Conservation (phyloP, 2,329 filamentous ascomycete species). For the Diaporthe ampelina region DNA sequence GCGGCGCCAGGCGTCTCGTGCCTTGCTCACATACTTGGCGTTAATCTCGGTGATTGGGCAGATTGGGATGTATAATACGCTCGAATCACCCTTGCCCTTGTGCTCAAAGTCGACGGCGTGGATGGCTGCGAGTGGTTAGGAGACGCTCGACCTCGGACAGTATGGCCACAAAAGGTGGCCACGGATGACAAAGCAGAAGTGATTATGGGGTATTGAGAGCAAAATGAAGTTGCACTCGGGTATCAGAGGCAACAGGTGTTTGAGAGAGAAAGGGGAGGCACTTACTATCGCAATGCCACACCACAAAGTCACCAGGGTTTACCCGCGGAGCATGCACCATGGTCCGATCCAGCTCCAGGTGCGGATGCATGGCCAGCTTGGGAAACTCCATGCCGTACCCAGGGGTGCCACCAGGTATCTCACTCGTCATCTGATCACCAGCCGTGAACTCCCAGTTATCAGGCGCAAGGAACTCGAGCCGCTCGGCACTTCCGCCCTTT, state of each 20-base stretch:
- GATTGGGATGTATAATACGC: conserved; percentile 90
- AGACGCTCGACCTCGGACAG: not conserved
- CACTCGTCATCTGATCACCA: conserved; percentile 62
- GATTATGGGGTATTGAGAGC: not conserved
- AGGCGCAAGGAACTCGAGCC: conserved; percentile 57
- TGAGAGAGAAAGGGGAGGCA: not conserved
- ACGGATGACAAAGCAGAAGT: not conserved
- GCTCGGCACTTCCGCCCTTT: conserved; percentile 44
- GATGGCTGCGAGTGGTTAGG: conserved; percentile 59
- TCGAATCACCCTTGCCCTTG: conserved; percentile 78
- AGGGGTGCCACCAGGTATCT: conserved; percentile 77
- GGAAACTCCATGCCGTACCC: conserved; percentile 80
- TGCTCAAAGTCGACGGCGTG: conserved; percentile 89
- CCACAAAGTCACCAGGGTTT: conserved; percentile 81
- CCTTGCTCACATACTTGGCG: conserved; percentile 76
- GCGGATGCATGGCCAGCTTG: conserved; percentile 72
- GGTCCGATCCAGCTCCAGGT: conserved; percentile 74
- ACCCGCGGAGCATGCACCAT: conserved; percentile 82
- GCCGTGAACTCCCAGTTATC: conserved; percentile 72
- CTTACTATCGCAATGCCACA: conserved; percentile 81
- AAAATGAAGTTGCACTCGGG: no score
- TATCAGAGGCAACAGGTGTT: not conserved
- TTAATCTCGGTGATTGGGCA: conserved; percentile 85
- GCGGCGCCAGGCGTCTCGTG: conserved; percentile 77
- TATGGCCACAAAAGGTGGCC: no score